phyloP scores from a whole-genome alignment of 352 stramenopile genomes.

The Peronospora belbahrii region DNA sequence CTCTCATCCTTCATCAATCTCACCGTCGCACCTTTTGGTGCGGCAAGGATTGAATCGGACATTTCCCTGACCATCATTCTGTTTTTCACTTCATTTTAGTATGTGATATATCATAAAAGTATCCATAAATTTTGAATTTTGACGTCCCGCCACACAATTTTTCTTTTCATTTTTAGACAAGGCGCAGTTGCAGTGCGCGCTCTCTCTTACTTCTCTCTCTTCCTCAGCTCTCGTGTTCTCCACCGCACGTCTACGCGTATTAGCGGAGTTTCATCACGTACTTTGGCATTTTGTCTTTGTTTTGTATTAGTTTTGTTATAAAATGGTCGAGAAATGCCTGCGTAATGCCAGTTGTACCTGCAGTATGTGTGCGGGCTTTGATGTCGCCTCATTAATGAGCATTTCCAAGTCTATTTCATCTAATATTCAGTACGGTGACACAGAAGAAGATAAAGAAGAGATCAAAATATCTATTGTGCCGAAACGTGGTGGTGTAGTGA shows the following conservation, averaged over 20 bases:
- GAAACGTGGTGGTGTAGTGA: slow-evolving; percentile 23
- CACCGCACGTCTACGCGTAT: neutral
- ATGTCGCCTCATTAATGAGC: slow-evolving; percentile 64
- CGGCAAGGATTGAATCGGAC: slow-evolving; percentile 8
- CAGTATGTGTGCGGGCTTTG: slow-evolving; percentile 71
- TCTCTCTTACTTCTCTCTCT: neutral
- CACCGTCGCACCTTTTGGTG: slow-evolving; percentile 13
- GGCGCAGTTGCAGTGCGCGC: neutral
- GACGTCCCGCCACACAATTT: neutral
- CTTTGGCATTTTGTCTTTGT: neutral
- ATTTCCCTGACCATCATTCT: slow-evolving; percentile 16
- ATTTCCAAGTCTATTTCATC: slow-evolving; percentile 80
- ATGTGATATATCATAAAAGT: neutral
- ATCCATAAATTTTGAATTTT: slow-evolving; percentile 12
- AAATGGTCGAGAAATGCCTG: slow-evolving; percentile 74
- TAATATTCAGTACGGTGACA: slow-evolving; percentile 63
- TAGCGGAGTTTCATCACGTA: neutral
- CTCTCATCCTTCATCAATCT: slow-evolving; percentile 4
- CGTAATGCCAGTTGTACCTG: slow-evolving; percentile 85
- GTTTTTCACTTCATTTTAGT: neutral
- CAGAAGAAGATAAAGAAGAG: slow-evolving; percentile 20
- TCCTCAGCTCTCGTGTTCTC: neutral
- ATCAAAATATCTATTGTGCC: slow-evolving; percentile 20
- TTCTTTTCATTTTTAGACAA: slow-evolving; percentile 1
- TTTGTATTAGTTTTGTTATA: neutral